phyloP scores from a whole-genome alignment of 1,284 basidiomycete genomes.

The Naganishia sp. region DNA sequence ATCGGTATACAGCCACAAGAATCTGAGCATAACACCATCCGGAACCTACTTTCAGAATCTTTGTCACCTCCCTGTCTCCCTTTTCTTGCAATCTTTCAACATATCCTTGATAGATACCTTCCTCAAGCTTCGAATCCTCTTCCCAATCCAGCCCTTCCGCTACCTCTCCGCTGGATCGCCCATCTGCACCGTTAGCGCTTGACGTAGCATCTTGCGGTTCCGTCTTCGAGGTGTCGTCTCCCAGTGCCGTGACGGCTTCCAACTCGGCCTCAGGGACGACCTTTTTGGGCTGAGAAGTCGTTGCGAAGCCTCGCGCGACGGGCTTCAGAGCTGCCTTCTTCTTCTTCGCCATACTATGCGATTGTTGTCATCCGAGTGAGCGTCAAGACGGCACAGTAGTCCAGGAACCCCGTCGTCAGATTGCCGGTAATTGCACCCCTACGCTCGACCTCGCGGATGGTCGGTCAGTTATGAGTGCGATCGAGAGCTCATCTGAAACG shows the following conservation, averaged over 20 bases:
- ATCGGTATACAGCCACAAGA: background rate
- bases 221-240: slow-evolving; percentile 35
- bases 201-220: background rate
- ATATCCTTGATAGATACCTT: slow-evolving; percentile 51
- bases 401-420: too few species aligned
- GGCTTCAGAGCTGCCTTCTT: slow-evolving; percentile 79
- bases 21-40: background rate
- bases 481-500: background rate
- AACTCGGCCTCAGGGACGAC: slow-evolving; percentile 52
- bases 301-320: slow-evolving; percentile 69
- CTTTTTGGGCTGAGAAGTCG: slow-evolving; percentile 86
- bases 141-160: slow-evolving; percentile 42
- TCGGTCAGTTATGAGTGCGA: too few species aligned
- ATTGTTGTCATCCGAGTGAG: background rate
- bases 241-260: slow-evolving; percentile 35
- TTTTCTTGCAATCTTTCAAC: slow-evolving; percentile 84
- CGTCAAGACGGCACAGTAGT: too few species aligned
- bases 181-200: background rate
- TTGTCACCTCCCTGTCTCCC: slow-evolving; percentile 80
- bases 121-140: slow-evolving; percentile 40
- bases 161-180: background rate
- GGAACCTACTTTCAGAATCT: slow-evolving; percentile 62
- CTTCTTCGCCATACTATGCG: slow-evolving; percentile 72
- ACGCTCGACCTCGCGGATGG: too few species aligned
- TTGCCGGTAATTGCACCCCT: too few species aligned